phyloP scores from a whole-genome alignment of 257 asterid genomes.

The Nicotiana obtusifolia region DNA sequence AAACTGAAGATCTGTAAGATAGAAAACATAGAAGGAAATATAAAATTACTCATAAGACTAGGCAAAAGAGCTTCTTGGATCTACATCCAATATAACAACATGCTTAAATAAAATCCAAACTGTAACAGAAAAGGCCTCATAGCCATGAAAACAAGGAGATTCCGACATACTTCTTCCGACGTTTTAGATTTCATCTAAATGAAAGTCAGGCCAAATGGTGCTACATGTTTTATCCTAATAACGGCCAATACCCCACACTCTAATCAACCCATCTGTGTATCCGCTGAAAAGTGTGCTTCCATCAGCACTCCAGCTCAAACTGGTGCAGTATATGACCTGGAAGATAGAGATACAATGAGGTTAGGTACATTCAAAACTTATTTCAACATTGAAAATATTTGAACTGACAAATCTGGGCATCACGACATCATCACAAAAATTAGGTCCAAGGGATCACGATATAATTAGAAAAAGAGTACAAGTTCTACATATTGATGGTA shows the following conservation, averaged over 20 bases:
- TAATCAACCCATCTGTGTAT: slow-evolving; percentile 60
- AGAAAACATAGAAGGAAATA: background rate
- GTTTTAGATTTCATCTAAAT: slow-evolving; percentile 10
- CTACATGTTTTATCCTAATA: slow-evolving; percentile 27
- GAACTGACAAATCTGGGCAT: background rate
- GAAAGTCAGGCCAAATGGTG: background rate
- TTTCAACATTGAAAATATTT: background rate
- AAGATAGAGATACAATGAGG: background rate
- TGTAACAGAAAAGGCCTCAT: slow-evolving; percentile 22
- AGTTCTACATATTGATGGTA: too few species aligned
- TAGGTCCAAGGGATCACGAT: background rate
- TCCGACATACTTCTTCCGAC: background rate
- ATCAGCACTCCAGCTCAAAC: slow-evolving; percentile 66
- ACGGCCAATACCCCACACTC: slow-evolving; percentile 61
- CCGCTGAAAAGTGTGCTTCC: slow-evolving; percentile 82
- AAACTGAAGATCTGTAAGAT: background rate
- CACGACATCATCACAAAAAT: background rate
- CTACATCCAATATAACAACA: slow-evolving; percentile 14
- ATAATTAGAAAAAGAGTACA: too few species aligned
- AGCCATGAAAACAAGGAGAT: background rate
- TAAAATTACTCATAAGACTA: background rate
- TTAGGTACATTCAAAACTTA: background rate
- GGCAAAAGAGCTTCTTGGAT: slow-evolving; percentile 16
- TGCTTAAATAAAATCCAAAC: slow-evolving; percentile 21
- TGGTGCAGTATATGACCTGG: slow-evolving; percentile 60